Evolutionary conservation across 768 basidiomycete genomes (phyloP).

Genomic region (Harrya chromipes): DNA sequence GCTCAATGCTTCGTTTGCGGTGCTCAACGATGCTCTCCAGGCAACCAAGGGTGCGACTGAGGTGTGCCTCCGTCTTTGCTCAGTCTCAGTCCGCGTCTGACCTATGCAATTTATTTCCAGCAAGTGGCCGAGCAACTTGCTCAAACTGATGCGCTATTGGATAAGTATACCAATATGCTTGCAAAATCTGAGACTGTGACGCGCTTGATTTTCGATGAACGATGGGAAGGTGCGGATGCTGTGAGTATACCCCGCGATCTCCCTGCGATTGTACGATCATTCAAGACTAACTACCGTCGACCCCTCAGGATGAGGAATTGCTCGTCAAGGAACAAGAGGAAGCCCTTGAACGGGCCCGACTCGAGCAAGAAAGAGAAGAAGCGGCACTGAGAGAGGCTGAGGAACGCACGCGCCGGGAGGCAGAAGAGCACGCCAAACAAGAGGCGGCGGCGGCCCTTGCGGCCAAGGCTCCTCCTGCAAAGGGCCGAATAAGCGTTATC

Average conservation of each 20-base stretch:
- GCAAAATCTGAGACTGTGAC: conserved; percentile 67
- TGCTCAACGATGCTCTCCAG: conserved; percentile 64
- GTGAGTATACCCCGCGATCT: conserved; percentile 39
- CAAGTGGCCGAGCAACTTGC: conserved; percentile 63
- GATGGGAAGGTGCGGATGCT: conserved; percentile 71
- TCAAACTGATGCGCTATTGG: conserved; percentile 69
- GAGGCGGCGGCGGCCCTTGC: conserved; percentile 43
- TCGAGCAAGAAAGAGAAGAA: conserved; percentile 37
- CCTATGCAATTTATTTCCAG: conserved; percentile 31
- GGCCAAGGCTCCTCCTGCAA: conserved; percentile 21
- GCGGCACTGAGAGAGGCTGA: conserved; percentile 41
- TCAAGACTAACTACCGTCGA: not conserved
- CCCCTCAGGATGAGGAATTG: conserved; percentile 54
- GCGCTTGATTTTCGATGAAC: conserved; percentile 69
- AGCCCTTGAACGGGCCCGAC: conserved; percentile 23
- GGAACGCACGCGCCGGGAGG: conserved; percentile 36
- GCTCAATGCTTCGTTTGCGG: conserved; percentile 65
- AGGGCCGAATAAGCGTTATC: conserved; percentile 39
- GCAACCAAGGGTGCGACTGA: conserved; percentile 68
- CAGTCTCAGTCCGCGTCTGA: not conserved
- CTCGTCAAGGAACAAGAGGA: conserved; percentile 44
- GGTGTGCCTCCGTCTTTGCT: conserved; percentile 37
- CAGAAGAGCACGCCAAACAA: conserved; percentile 46
- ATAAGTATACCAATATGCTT: conserved; percentile 70
- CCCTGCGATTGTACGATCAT: too few species aligned